Conservation (phyloP, 2,329 filamentous ascomycete species). For the Colletotrichum neosansevieriae region DNA sequence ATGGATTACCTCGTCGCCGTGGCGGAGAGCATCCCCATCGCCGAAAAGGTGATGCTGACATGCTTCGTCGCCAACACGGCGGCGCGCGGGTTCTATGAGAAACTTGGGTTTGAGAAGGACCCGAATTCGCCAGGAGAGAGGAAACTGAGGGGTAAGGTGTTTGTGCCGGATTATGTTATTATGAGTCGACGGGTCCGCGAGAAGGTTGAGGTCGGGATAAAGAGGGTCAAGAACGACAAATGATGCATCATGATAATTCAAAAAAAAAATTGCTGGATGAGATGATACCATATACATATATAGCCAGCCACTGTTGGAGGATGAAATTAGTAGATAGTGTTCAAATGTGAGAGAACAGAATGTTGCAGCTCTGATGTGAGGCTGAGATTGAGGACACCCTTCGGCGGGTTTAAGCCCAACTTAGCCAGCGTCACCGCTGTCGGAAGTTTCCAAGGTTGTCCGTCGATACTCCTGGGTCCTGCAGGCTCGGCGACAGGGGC, state of each 20-base stretch:
- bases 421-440: neutral
- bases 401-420: neutral
- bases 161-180: conserved; percentile 70
- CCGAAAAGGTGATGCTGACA: conserved; percentile 79
- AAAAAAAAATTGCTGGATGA: neutral
- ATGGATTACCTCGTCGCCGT: conserved; percentile 67
- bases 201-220: neutral
- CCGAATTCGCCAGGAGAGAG: conserved; percentile 66
- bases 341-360: too few species aligned
- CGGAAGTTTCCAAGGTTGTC: too few species aligned
- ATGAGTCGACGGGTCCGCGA: conserved; percentile 61
- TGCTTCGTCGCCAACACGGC: conserved; percentile 73
- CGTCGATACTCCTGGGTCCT: too few species aligned
- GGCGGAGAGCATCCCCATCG: conserved; percentile 64
- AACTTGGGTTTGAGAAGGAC: conserved; percentile 68
- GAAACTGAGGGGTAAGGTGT: conserved; percentile 65
- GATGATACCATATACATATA: neutral
- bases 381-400: neutral
- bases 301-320: neutral
- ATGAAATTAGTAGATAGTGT: neutral
- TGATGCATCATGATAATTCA: neutral
- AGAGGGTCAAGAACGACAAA: neutral
- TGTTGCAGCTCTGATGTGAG: neutral
- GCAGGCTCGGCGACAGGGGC: neutral
- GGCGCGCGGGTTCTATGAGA: conserved; percentile 71